phyloP scores from a whole-genome alignment of 2,329 filamentous ascomycete species.

The Annulohypoxylon truncatum region DNA sequence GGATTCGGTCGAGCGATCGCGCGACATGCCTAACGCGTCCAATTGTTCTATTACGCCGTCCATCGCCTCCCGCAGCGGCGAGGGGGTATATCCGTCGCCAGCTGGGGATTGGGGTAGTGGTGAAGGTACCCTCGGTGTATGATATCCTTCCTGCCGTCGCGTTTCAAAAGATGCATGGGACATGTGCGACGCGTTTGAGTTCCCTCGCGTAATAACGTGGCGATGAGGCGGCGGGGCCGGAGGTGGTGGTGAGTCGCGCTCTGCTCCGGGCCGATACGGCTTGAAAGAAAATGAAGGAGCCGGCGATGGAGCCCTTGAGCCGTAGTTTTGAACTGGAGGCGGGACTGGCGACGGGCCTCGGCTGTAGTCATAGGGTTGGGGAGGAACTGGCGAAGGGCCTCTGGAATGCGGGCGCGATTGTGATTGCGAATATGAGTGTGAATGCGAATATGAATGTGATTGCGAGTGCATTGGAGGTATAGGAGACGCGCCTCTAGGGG shows the following conservation, averaged over 20 bases:
- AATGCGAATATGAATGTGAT: not conserved
- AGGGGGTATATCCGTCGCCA: slow-evolving; percentile 80
- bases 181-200: slow-evolving; percentile 51
- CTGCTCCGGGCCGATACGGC: slow-evolving; percentile 50
- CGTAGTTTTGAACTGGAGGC: slow-evolving; percentile 43
- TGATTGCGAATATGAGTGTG: not conserved
- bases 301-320: slow-evolving; percentile 53
- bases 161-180: slow-evolving; percentile 57
- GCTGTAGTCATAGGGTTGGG: slow-evolving; percentile 42
- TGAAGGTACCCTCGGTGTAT: slow-evolving; percentile 69
- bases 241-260: slow-evolving; percentile 74
- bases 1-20: slow-evolving; percentile 63
- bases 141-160: slow-evolving; percentile 55
- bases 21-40: slow-evolving; percentile 78
- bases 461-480: slow-evolving; percentile 43
- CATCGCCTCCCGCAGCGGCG: slow-evolving; percentile 93
- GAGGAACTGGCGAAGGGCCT: slow-evolving; percentile 52
- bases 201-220: slow-evolving; percentile 59
- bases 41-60: slow-evolving; percentile 97
- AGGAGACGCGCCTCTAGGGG: slow-evolving; percentile 47
- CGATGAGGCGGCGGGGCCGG: slow-evolving; percentile 87
- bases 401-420: slow-evolving; percentile 19
- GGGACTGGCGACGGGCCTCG: slow-evolving; percentile 54
- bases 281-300: slow-evolving; percentile 55
- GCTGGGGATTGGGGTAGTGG: slow-evolving; percentile 76